Percentiles rank a stretch among this genome's conserved stretches.
Conservation (phyloP, 2,329 filamentous ascomycete species). For the Aschersonia sp. region DNA sequence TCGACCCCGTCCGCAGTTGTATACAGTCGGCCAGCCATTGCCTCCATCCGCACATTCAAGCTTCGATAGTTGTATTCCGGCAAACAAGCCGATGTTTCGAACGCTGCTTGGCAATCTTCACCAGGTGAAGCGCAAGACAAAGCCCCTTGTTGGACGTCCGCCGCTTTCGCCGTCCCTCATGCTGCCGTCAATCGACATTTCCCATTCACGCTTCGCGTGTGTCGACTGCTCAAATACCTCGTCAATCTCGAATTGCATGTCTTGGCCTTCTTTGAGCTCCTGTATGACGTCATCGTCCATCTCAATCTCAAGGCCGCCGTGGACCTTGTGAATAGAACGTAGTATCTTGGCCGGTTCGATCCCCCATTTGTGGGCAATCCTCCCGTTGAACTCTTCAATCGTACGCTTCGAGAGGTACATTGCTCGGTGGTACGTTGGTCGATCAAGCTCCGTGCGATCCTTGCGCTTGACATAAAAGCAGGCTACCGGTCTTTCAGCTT, state of each 20-base stretch:
- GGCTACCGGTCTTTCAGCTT: conserved; percentile 57
- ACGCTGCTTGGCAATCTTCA: too few relatives aligned
- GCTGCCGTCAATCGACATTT: conserved; percentile 41
- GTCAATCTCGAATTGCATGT: conserved; percentile 63
- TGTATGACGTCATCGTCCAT: conserved; percentile 82
- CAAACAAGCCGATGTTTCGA: too few relatives aligned
- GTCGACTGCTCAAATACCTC: conserved; percentile 23
- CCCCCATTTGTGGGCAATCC: conserved; percentile 66
- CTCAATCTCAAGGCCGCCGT: conserved; percentile 65
- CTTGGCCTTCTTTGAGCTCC: conserved; percentile 77
- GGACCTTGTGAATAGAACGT: conserved; percentile 57
- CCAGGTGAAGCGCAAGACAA: conserved; percentile 6
- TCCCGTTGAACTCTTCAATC: conserved; percentile 55
- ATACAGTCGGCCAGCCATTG: too few relatives aligned
- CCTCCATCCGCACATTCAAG: too few relatives aligned
- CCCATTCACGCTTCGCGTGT: conserved; percentile 41
- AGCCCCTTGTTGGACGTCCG: conserved; percentile 2
- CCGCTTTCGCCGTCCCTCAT: conserved; percentile 13
- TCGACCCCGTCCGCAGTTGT: too few relatives aligned
- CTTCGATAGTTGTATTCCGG: too few relatives aligned
- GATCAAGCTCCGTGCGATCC: conserved; percentile 31
- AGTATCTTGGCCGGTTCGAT: conserved; percentile 59
- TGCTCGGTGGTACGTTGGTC: conserved; percentile 60
- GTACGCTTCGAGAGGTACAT: conserved; percentile 73
- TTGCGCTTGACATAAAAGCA: conserved; percentile 70